Evolutionary conservation across 495 filamentous ascomycete species (phyloP), one percentile per base, ranked within the genome.

Genomic region (Aspergillus nidulans): DNA sequence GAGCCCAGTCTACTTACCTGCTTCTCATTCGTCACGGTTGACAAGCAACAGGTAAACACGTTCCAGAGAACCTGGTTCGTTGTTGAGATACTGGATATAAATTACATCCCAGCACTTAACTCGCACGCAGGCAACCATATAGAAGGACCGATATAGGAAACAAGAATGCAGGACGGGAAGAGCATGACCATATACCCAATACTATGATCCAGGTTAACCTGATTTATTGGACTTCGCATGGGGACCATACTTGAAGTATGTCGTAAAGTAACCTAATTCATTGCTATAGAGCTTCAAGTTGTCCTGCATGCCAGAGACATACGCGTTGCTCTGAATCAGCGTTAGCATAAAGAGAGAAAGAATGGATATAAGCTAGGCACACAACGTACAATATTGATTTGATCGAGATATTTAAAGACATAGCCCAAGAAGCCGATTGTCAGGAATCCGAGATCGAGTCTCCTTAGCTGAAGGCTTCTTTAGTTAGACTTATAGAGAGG

Each of bases 231-330:
- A 19, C n/a, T 53, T 42, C 53, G 18, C 24, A 43, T 4, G 16
- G n/a, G n/a, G n/a, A n/a, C n/a, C 60, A 23, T 26, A 59, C 60
- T 56, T 59, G 62, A 74, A 76, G 28, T 71, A 62, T 9, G 73
- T 76, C 20, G 72, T 70, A 15, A 75, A 69, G 24, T 73, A 66
- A 38, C 72, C 66, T 25, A 73, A 64, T 63, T 77, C 63, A 59
- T 77, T 77, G 49, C 71, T 70, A 34, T 67, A 49, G 25, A 77
- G 67, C 8, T 61, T 53, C 38, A 63, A 32, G 24, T 63, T 56
- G 13, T 42, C 47, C 21, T 63, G 38, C 60, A 63, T 63, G 13
- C 60, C 56, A 9, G 56, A 56, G 0, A 63, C 60, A 42, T 63
- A 63, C 2, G 60, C 60, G 47, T 58, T 63, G 58, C 66, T 65